Percentiles rank a stretch among this genome's conserved stretches.
Evolutionary conservation across 2,329 filamentous ascomycete genomes (phyloP).

Genomic region (Aspergillus jensenii): DNA sequence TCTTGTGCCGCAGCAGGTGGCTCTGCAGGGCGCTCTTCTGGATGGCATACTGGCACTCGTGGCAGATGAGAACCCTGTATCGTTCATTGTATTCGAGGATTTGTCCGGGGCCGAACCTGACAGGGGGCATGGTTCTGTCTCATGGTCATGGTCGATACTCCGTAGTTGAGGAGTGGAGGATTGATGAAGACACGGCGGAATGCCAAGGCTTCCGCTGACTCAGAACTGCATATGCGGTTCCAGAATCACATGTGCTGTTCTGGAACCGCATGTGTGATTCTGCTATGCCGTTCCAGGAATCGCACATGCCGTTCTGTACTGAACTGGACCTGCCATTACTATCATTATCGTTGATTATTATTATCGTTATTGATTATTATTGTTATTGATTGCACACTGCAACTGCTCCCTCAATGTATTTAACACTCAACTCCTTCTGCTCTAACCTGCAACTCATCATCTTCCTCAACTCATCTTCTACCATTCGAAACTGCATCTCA

Average conservation of each 20-base stretch:
- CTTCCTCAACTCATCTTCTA: background rate
- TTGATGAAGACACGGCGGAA: background rate
- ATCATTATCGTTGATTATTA: too few species aligned
- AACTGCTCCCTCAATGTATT: background rate
- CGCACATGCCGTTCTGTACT: too few species aligned
- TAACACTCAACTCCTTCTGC: background rate
- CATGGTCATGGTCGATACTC: background rate
- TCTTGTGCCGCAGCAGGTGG: constrained; percentile 12
- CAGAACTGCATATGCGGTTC: background rate
- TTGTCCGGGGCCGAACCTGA: background rate
- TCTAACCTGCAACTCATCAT: background rate
- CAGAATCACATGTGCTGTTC: background rate
- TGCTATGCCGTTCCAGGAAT: too few species aligned
- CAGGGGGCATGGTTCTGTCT: background rate
- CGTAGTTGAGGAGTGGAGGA: background rate
- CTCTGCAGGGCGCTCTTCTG: constrained; percentile 10
- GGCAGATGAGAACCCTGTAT: constrained; percentile 10
- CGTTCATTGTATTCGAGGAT: constrained; percentile 3
- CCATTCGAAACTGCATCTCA: background rate
- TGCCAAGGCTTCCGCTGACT: background rate
- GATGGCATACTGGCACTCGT: constrained; percentile 11
- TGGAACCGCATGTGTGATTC: background rate
- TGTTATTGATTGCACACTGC: background rate
- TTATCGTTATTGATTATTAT: too few species aligned
- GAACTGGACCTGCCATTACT: too few species aligned